phyloP scores from a whole-genome alignment of 768 basidiomycete genomes.

The Hericium rajendrae region DNA sequence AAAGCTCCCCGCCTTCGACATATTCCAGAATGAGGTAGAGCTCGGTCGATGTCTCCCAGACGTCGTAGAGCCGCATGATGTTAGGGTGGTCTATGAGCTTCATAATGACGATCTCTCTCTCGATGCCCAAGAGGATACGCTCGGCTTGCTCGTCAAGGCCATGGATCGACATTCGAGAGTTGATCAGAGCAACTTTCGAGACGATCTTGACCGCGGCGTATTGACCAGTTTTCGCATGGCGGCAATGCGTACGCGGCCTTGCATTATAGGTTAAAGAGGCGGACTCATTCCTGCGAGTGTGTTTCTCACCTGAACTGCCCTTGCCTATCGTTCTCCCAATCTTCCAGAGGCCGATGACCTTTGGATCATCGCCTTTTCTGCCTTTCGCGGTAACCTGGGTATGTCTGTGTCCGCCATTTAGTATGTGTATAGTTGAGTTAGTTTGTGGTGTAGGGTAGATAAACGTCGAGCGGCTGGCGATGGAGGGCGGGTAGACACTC shows the following conservation, averaged over 20 bases:
- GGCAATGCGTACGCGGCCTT: constrained; percentile 88
- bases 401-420: constrained; percentile 2
- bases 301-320: constrained; percentile 38
- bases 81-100: constrained; percentile 95
- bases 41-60: constrained; percentile 89
- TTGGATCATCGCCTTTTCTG: constrained; percentile 24
- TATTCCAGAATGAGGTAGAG: constrained; percentile 92
- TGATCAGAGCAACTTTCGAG: constrained; percentile 57
- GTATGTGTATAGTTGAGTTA: background rate
- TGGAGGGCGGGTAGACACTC: background rate
- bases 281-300: background rate
- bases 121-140: constrained; percentile 69
- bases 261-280: background rate
- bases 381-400: constrained; percentile 9
- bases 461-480: background rate
- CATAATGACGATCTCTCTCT: constrained; percentile 96
- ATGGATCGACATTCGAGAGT: constrained; percentile 57
- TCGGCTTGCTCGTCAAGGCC: constrained; percentile 67
- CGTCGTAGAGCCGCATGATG: constrained; percentile 89
- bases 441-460: background rate
- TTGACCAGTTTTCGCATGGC: constrained; percentile 80
- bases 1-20: constrained; percentile 89
- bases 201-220: constrained; percentile 95
- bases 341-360: constrained; percentile 43
- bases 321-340: constrained; percentile 47